Conservation (phyloP, 2,329 filamentous ascomycete species). For the Incumbomyces lentus region DNA sequence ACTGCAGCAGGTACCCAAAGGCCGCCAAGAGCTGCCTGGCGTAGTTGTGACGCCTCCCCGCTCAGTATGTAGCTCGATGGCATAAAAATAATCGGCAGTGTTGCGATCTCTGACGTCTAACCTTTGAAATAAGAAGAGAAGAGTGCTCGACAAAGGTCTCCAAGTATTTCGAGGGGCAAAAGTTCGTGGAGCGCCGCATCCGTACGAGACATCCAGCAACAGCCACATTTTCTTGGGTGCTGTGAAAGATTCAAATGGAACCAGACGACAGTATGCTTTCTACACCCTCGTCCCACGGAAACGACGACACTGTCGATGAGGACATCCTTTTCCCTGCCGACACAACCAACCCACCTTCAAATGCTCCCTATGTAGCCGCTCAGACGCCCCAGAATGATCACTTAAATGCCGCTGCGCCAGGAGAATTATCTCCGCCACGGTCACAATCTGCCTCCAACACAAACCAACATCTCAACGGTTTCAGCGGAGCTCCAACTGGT, state of each 20-base stretch:
- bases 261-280: conserved; percentile 20
- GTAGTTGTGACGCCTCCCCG: too few relatives aligned
- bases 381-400: conserved; percentile 20
- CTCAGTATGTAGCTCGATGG: too few relatives aligned
- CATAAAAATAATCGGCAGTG: too few relatives aligned
- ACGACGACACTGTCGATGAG: conserved; percentile 6
- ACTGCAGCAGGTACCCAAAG: too few relatives aligned
- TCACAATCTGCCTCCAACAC: conserved; percentile 9
- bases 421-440: conserved; percentile 21
- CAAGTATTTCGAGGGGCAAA: too few relatives aligned
- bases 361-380: conserved; percentile 7
- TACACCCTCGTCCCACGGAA: conserved; percentile 14
- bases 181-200: too few relatives aligned
- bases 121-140: too few relatives aligned
- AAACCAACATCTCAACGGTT: conserved; percentile 2
- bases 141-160: too few relatives aligned
- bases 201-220: too few relatives aligned
- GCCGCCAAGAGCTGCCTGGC: too few relatives aligned
- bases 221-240: too few relatives aligned
- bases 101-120: too few relatives aligned
- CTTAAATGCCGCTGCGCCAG: conserved; percentile 21
- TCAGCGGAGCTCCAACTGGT: not conserved
- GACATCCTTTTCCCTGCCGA: conserved; percentile 6
- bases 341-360: not conserved
- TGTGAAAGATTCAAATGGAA: conserved; percentile 10